Conservation (phyloP, 768 basidiomycete species). For the Rhizopogon vinicolor region DNA sequence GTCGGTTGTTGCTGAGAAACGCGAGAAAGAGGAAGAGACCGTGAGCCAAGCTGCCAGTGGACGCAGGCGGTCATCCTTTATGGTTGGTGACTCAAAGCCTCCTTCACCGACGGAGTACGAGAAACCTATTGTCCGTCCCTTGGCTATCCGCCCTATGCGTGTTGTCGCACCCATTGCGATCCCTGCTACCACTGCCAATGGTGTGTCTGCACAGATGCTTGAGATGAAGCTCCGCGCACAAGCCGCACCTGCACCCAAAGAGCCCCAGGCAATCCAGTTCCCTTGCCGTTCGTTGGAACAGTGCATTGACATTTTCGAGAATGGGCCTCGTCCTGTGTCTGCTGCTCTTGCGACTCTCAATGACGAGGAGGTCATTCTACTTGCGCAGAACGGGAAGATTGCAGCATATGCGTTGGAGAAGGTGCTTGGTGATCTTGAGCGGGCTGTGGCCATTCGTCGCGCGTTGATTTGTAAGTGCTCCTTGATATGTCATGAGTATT, state of each 20-base stretch:
- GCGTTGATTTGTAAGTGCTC: constrained; percentile 80
- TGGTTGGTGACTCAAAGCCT: constrained; percentile 14
- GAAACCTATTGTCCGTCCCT: constrained; percentile 12
- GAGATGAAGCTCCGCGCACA: constrained; percentile 31
- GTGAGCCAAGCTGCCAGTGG: constrained; percentile 9
- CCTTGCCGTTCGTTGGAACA: constrained; percentile 61
- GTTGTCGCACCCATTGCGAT: constrained; percentile 18
- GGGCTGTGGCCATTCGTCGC: constrained; percentile 83
- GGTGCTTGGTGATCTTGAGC: constrained; percentile 79
- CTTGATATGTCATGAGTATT: not conserved
- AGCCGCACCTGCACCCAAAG: constrained; percentile 8
- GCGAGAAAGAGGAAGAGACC: constrained; percentile 17
- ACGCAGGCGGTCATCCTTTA: constrained; percentile 19
- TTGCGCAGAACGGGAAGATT: constrained; percentile 90
- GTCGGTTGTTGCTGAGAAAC: constrained; percentile 17
- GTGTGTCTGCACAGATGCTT: constrained; percentile 23
- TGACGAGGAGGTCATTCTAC: constrained; percentile 88
- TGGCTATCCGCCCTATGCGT: not conserved
- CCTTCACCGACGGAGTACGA: constrained; percentile 9
- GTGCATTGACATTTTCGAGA: constrained; percentile 76
- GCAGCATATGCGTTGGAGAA: constrained; percentile 96
- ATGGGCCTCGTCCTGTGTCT: constrained; percentile 59
- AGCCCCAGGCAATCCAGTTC: constrained; percentile 10
- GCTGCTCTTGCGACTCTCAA: constrained; percentile 58
- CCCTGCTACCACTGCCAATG: constrained; percentile 12